These are phyloP conservation scores for Naganishia cerealis DNA, from an alignment of 1,284 basidiomycete genomes.

Conservation along the genomic window DNA sequence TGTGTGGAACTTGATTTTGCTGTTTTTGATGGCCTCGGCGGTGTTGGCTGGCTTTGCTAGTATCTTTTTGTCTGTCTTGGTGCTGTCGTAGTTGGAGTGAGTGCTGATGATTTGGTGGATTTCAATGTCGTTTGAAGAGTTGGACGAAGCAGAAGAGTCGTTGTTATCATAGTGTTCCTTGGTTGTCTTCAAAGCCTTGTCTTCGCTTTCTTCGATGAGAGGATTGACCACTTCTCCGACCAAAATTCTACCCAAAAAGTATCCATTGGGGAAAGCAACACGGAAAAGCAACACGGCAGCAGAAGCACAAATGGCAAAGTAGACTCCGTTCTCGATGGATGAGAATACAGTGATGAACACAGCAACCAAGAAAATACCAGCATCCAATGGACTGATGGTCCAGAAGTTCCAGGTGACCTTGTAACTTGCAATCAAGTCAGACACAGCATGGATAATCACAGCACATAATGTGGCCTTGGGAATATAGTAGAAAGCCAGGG, in stretches of 20 bases:
- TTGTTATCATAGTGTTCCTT: no score
- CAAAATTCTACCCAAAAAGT: slow-evolving; percentile 78
- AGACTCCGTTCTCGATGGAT: slow-evolving; percentile 90
- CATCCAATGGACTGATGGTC: slow-evolving; percentile 90
- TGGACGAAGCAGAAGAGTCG: no score
- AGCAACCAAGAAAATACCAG: slow-evolving; percentile 77
- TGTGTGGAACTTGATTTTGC: no score
- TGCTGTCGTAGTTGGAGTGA: no score
- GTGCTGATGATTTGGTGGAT: no score
- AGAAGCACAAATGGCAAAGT: slow-evolving; percentile 80
- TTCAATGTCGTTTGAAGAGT: no score
- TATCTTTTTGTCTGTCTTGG: no score
- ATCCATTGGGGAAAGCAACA: slow-evolving; percentile 84
- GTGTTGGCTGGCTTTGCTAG: no score
- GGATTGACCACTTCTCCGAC: no score
- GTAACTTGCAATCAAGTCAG: slow-evolving; percentile 86
- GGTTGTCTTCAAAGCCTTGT: no score
- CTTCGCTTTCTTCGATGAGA: no score
- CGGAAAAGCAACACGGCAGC: slow-evolving; percentile 81
- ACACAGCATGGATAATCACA: slow-evolving; percentile 93
- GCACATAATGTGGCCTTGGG: slow-evolving; percentile 71
- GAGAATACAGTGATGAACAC: slow-evolving; percentile 87
- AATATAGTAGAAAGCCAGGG: slow-evolving; percentile 73
- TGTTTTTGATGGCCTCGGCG: no score
- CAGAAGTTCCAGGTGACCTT: slow-evolving; percentile 85